Evolutionary conservation across 495 filamentous ascomycete species (phyloP).

Genomic region (Viridothelium virens): DNA sequence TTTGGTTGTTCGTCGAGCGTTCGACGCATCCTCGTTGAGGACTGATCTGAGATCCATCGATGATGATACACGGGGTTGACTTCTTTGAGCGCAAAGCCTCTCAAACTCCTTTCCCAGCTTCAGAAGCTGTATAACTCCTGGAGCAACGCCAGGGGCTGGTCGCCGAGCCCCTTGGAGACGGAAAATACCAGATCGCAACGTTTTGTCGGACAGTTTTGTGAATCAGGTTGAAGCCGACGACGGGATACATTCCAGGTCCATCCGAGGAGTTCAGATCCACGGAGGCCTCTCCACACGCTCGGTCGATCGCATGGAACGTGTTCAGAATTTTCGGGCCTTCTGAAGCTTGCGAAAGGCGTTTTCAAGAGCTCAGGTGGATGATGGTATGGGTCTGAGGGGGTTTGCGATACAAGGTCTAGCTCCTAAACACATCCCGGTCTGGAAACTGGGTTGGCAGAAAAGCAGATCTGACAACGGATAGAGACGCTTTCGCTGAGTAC

Average conservation of each 20-base stretch:
- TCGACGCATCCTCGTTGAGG: slow-evolving; percentile 8
- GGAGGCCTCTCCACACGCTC: neutral
- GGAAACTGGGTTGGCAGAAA: neutral
- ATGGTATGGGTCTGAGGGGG: too few relatives aligned
- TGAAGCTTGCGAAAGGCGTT: neutral
- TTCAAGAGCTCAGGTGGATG: too few relatives aligned
- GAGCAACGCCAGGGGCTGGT: too few relatives aligned
- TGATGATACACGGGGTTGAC: neutral
- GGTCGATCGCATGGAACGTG: neutral
- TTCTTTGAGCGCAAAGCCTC: neutral
- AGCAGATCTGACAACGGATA: neutral
- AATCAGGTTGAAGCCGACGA: neutral
- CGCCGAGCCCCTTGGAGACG: neutral
- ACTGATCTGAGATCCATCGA: slow-evolving; percentile 1
- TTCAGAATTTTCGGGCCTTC: neutral
- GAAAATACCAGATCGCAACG: neutral
- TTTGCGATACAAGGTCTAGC: too few relatives aligned
- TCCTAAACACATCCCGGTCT: too few relatives aligned
- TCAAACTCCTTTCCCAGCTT: too few relatives aligned
- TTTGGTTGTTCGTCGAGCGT: slow-evolving; percentile 2
- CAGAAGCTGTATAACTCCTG: too few relatives aligned
- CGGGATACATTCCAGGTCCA: neutral
- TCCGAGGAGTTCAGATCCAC: neutral
- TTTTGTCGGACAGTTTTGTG: neutral
- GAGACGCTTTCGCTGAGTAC: too few relatives aligned